Conservation (phyloP, 2,329 filamentous ascomycete species). For the Fusarium nematophilum region DNA sequence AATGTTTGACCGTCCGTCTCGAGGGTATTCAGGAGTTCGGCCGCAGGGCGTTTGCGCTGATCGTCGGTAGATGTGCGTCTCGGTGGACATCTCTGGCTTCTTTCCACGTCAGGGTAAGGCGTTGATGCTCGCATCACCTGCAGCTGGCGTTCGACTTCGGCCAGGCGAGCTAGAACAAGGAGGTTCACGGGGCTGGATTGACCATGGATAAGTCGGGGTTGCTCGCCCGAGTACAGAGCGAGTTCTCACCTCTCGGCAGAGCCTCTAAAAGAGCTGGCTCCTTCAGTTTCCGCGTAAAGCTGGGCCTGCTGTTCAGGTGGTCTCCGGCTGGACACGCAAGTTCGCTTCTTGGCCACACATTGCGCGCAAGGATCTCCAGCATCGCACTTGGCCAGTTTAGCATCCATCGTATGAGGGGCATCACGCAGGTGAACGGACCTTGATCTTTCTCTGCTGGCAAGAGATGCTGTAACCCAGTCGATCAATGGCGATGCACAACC, state of each 20-base stretch:
- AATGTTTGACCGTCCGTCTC: slow-evolving; percentile 34
- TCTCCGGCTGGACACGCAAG: slow-evolving; percentile 20
- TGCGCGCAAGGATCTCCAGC: slow-evolving; percentile 30
- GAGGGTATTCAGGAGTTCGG: slow-evolving; percentile 20
- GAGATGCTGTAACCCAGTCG: slow-evolving; percentile 13
- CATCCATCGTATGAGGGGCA: background rate
- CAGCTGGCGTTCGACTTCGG: slow-evolving; percentile 19
- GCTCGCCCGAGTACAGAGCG: background rate
- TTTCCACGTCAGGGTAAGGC: background rate
- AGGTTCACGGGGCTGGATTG: no score
- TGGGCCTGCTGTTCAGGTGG: slow-evolving; percentile 12
- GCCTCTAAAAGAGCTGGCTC: background rate
- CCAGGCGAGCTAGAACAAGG: slow-evolving; percentile 15
- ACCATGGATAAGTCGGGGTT: no score
- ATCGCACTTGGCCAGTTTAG: slow-evolving; percentile 19
- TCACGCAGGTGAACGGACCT: slow-evolving; percentile 9
- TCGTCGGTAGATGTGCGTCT: slow-evolving; percentile 10
- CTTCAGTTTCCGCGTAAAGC: background rate
- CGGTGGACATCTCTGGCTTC: background rate
- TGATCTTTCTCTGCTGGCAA: slow-evolving; percentile 35
- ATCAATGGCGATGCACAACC: background rate
- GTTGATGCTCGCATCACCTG: slow-evolving; percentile 4
- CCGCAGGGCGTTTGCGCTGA: slow-evolving; percentile 5
- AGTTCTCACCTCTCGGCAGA: background rate
- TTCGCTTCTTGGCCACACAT: slow-evolving; percentile 23